Evolutionary conservation across 345 rosid species (phyloP).

Genomic region (Durio zibethinus): DNA sequence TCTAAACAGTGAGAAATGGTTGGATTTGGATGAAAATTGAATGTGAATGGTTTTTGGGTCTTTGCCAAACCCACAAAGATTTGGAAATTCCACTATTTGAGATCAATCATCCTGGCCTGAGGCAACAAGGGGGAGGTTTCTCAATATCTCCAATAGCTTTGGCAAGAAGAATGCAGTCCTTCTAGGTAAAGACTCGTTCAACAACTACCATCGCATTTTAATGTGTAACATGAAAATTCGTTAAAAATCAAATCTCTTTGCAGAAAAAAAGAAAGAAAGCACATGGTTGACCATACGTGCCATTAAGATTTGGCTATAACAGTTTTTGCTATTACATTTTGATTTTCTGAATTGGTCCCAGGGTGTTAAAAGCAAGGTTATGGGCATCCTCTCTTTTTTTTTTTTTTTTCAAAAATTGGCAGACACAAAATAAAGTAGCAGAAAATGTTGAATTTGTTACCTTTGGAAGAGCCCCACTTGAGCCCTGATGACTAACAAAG

Average conservation of each 20-base stretch:
- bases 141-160: background rate
- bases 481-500: background rate
- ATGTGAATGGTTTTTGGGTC: background rate
- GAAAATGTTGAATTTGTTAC: background rate
- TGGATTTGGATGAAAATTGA: background rate
- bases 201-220: background rate
- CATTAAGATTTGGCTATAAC: background rate
- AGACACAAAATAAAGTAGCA: background rate
- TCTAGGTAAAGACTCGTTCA: background rate
- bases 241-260: background rate
- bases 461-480: background rate
- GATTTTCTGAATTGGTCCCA: background rate
- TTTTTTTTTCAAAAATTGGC: background rate
- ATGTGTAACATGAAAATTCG: background rate
- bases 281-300: background rate
- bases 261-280: background rate
- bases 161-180: background rate
- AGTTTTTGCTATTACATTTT: background rate
- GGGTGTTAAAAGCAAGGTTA: background rate
- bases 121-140: background rate
- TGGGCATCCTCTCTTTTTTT: background rate
- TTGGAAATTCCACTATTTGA: background rate
- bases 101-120: background rate
- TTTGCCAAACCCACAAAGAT: slow-evolving; percentile 4
- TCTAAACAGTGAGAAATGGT: background rate